Evolutionary conservation across 169 alveolate genomes (phyloP), one percentile per base, ranked within the genome.

Genomic region (Miamiensis avidus): DNA sequence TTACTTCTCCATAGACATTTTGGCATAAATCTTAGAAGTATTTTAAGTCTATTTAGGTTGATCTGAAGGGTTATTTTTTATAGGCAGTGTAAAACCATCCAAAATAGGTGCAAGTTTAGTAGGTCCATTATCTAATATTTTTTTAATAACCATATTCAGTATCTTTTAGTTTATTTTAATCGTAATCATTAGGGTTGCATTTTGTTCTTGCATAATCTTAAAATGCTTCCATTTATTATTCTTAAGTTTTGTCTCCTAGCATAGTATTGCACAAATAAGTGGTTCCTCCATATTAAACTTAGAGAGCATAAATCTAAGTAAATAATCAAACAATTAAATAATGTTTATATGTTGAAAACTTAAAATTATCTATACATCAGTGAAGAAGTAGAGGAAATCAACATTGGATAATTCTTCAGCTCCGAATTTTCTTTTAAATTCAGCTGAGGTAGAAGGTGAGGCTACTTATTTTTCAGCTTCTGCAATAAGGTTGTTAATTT

Each of bases 71-170:
- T 34, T 88, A 65, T 29, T 69, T 20, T 29, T 82, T 84, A 64
- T 82, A 76, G 25, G 95, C 90, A 28, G 84, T 79, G 69, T 92
- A 88, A 82, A 87, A 92, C 75, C 81, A 92, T 27, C 92, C 96
- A 31, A 93, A 82, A 49, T 93, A 91, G 65, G 91, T 79, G 76
- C 95, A 92, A 26, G 83, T 82, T 83, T 92, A 74, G 82, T 86
- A 92, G 29, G 88, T 81, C 95, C 95, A 92, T 74, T 88, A 83
- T 83, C 95, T 88, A 78, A 83, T 78, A 79, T 76, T 85, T n/a
- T 77, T 76, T 4, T 65, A 29, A 29, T 33, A 31, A 49, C 84
- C 90, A 34, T 77, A 73, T 30, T 65, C 76, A 0, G 79, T 89
- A 34, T 82, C 33, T n/a, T 76, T 72, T 29, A 88, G 74, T 30